Evolutionary conservation across 768 basidiomycete species (phyloP).

Genomic region (Termitomyces sp.): DNA sequence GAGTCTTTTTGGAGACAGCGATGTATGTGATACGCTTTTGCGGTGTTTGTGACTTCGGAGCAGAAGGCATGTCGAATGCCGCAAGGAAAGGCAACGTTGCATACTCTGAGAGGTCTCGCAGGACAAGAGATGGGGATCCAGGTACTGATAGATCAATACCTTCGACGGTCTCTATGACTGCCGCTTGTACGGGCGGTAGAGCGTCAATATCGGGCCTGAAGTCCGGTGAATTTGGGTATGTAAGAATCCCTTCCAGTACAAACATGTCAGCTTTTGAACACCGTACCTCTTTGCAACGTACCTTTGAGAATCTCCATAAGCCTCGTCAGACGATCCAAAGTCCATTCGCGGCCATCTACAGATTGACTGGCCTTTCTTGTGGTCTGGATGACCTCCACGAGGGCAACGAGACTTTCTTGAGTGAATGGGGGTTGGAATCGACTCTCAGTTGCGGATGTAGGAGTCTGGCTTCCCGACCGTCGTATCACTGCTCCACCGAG

Average conservation of each 20-base stretch:
- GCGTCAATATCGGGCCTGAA: slow-evolving; percentile 86
- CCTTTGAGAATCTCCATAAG: slow-evolving; percentile 82
- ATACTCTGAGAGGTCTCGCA: slow-evolving; percentile 84
- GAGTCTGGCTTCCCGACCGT: slow-evolving; percentile 17
- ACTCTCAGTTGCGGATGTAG: slow-evolving; percentile 14
- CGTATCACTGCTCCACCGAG: slow-evolving; percentile 55
- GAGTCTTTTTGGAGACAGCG: slow-evolving; percentile 81
- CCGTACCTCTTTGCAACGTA: slow-evolving; percentile 13
- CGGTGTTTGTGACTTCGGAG: slow-evolving; percentile 37
- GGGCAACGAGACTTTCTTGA: slow-evolving; percentile 84
- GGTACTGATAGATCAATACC: slow-evolving; percentile 60
- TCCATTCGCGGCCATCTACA: slow-evolving; percentile 59
- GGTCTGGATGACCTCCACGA: slow-evolving; percentile 68
- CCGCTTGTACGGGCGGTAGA: slow-evolving; percentile 74
- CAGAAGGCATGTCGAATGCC: slow-evolving; percentile 56
- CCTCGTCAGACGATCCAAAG: slow-evolving; percentile 55
- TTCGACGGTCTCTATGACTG: slow-evolving; percentile 69
- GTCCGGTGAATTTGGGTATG: slow-evolving; percentile 79
- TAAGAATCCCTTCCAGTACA: slow-evolving; percentile 54
- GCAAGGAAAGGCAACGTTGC: slow-evolving; percentile 84
- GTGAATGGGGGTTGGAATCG: slow-evolving; percentile 50
- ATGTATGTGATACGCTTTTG: slow-evolving; percentile 83
- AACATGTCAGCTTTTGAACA: background rate
- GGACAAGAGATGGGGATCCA: slow-evolving; percentile 67
- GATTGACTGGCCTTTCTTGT: slow-evolving; percentile 48